A percentile compares a stretch with the other conserved stretches of the same genome.
These are phyloP conservation scores for Bremia lactucae DNA, from an alignment of 352 stramenopile genomes.

Conservation along the genomic window DNA sequence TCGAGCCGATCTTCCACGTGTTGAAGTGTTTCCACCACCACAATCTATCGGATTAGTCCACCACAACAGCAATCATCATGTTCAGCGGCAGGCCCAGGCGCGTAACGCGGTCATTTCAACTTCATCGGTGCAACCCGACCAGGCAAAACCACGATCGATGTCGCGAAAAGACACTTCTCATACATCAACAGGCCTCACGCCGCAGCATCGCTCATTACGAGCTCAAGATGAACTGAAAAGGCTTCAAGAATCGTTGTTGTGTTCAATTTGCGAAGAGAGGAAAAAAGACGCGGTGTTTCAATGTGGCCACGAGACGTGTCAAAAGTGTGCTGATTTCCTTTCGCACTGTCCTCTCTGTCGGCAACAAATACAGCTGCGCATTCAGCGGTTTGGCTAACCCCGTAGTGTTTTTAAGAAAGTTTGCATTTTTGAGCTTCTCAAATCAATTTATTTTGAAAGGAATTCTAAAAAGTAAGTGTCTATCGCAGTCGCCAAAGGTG, in stretches of 20 bases:
- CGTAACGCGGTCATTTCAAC: slow-evolving; percentile 2
- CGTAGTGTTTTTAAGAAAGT: background rate
- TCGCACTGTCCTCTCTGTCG: slow-evolving; percentile 63
- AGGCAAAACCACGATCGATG: slow-evolving; percentile 18
- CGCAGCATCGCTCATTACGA: slow-evolving; percentile 29
- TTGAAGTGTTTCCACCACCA: slow-evolving; percentile 55
- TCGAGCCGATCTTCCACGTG: slow-evolving; percentile 37
- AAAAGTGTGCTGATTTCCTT: slow-evolving; percentile 37
- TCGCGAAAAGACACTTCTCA: slow-evolving; percentile 15
- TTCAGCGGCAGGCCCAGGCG: slow-evolving; percentile 15
- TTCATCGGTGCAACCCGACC: slow-evolving; percentile 12
- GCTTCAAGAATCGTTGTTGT: slow-evolving; percentile 58
- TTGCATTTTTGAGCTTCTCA: slow-evolving; percentile 11
- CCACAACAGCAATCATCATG: slow-evolving; percentile 15
- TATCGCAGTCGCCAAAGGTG: too few relatives aligned
- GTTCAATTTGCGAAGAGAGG: slow-evolving; percentile 64
- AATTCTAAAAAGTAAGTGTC: slow-evolving; percentile 4
- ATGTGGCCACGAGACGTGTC: slow-evolving; percentile 76
- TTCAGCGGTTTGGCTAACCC: slow-evolving; percentile 46
- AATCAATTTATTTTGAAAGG: slow-evolving; percentile 21
- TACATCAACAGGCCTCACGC: slow-evolving; percentile 8
- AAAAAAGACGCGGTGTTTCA: slow-evolving; percentile 78
- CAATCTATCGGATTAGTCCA: slow-evolving; percentile 19
- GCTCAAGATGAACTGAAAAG: slow-evolving; percentile 48
- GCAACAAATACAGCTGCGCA: slow-evolving; percentile 61